These are phyloP conservation scores for Byssochlamys sp. DNA, from an alignment of 2,329 filamentous ascomycete genomes.

Conservation along the genomic window DNA sequence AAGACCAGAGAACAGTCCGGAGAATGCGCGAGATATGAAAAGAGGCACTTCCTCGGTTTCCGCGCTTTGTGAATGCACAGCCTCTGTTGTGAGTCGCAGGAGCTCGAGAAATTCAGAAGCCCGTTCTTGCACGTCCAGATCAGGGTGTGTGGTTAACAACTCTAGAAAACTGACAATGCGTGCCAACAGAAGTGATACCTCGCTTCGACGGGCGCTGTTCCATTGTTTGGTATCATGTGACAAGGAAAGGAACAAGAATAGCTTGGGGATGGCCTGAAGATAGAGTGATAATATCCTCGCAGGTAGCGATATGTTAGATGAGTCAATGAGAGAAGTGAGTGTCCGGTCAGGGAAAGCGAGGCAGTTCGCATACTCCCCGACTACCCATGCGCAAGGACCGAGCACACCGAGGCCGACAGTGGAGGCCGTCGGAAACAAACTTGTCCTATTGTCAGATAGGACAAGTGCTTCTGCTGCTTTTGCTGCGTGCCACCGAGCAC, in stretches of 20 bases:
- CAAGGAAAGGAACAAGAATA: slow-evolving; percentile 57
- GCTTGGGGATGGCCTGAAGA: slow-evolving; percentile 74
- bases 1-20: slow-evolving; percentile 72
- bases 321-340: slow-evolving; percentile 65
- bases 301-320: slow-evolving; percentile 46
- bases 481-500: slow-evolving; percentile 68
- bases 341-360: slow-evolving; percentile 61
- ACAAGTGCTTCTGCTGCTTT: slow-evolving; percentile 70
- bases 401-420: slow-evolving; percentile 55
- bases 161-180: slow-evolving; percentile 76
- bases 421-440: slow-evolving; percentile 45
- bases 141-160: slow-evolving; percentile 67
- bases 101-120: slow-evolving; percentile 87
- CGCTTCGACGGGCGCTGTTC: slow-evolving; percentile 64
- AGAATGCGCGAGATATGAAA: slow-evolving; percentile 81
- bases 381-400: slow-evolving; percentile 69
- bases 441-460: slow-evolving; percentile 48
- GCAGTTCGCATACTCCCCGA: slow-evolving; percentile 75
- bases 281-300: slow-evolving; percentile 65
- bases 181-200: slow-evolving; percentile 66
- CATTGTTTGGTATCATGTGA: slow-evolving; percentile 58
- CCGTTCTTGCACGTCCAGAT: slow-evolving; percentile 86
- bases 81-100: slow-evolving; percentile 76
- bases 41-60: slow-evolving; percentile 56
- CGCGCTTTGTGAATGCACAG: slow-evolving; percentile 33